Conservation (phyloP, 2,329 filamentous ascomycete genomes). For the Alternaria infectoria region DNA sequence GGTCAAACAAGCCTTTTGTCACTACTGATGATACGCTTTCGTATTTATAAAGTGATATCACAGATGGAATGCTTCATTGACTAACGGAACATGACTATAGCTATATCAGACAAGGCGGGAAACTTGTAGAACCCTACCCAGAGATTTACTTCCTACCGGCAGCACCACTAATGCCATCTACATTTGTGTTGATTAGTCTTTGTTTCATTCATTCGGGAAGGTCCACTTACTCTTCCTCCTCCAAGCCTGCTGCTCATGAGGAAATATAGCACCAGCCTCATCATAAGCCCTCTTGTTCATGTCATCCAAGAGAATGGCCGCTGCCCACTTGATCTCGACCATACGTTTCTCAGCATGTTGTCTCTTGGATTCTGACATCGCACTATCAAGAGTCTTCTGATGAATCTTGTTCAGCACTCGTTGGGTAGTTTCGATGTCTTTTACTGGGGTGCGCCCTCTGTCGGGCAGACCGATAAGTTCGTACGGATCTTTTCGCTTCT, state of each 20-base stretch:
- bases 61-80: background rate
- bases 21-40: background rate
- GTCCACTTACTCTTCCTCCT: constrained; percentile 4
- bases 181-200: background rate
- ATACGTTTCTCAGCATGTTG: background rate
- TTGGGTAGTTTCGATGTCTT: background rate
- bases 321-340: constrained; percentile 6
- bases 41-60: background rate
- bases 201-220: background rate
- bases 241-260: constrained; percentile 1
- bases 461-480: background rate
- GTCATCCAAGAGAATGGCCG: constrained; percentile 1
- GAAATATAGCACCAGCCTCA: background rate
- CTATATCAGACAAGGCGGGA: background rate
- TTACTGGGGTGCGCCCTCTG: background rate
- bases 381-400: background rate
- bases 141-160: background rate
- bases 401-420: background rate
- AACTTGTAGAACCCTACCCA: background rate
- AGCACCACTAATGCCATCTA: background rate
- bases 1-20: background rate
- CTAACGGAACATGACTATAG: background rate
- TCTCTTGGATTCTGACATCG: background rate
- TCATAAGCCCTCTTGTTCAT: constrained; percentile 9
- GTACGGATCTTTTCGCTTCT: background rate